phyloP scores from a whole-genome alignment of 441 rosid genomes.

The Adansonia gregorii region DNA sequence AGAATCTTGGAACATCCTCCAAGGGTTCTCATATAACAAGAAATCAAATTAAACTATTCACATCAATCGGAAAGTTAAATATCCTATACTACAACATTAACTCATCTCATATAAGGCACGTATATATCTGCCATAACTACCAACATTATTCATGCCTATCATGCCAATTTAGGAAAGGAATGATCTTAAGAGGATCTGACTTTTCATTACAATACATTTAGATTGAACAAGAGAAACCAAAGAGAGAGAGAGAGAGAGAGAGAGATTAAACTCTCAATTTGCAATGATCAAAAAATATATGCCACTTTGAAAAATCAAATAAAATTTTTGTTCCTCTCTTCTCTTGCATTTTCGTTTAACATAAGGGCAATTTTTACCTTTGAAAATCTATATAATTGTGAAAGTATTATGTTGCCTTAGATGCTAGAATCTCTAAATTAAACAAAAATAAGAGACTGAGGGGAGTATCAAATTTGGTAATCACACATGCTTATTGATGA shows the following conservation, averaged over 20 bases:
- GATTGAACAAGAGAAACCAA: not conserved
- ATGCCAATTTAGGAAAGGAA: too few species aligned
- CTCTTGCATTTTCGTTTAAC: not conserved
- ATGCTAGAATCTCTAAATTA: not conserved
- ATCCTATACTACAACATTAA: not conserved
- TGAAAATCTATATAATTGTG: not conserved
- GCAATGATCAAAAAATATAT: not conserved
- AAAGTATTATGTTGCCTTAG: not conserved
- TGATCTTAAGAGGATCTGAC: too few species aligned
- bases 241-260: not conserved
- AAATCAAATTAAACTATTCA: not conserved
- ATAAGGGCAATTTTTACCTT: not conserved
- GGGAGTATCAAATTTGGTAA: not conserved
- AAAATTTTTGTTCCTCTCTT: not conserved
- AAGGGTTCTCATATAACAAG: constrained; percentile 8
- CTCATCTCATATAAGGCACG: not conserved
- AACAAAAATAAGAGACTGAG: not conserved
- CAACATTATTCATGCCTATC: too few species aligned
- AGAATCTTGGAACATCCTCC: constrained; percentile 7
- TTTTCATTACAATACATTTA: too few species aligned
- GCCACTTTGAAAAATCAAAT: not conserved
- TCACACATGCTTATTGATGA: constrained; percentile 15
- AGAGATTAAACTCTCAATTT: constrained; percentile 3
- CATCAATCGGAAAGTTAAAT: constrained; percentile 11
- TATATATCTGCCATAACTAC: too few species aligned